Evolutionary conservation across 345 rosid genomes (phyloP).

Genomic region (Dovyalis caffra): DNA sequence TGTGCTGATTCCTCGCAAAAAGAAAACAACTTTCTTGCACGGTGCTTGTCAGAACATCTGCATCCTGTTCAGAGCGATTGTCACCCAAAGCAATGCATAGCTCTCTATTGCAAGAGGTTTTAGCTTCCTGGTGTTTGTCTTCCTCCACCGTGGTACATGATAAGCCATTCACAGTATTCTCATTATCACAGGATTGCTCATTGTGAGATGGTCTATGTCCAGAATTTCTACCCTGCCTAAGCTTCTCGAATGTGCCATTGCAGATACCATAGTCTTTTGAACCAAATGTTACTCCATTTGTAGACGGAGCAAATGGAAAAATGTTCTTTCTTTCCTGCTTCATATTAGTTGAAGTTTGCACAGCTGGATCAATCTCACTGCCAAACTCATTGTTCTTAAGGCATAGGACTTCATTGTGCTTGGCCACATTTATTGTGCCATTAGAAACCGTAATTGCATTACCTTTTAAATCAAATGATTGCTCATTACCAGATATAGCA

Average conservation of each 20-base stretch:
- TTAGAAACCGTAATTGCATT: slow-evolving; percentile 21
- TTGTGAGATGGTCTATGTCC: slow-evolving; percentile 13
- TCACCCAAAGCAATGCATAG: slow-evolving; percentile 11
- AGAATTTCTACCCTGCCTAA: slow-evolving; percentile 21
- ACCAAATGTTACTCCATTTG: slow-evolving; percentile 16
- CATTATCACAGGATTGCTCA: slow-evolving; percentile 14
- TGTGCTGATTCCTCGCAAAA: slow-evolving; percentile 9
- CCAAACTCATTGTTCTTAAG: slow-evolving; percentile 15
- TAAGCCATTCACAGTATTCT: slow-evolving; percentile 16
- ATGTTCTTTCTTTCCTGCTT: slow-evolving; percentile 16
- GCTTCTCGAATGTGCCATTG: slow-evolving; percentile 16
- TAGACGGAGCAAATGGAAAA: slow-evolving; percentile 9
- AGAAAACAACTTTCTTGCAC: slow-evolving; percentile 18
- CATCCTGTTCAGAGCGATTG: slow-evolving; percentile 14
- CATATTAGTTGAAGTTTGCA: neutral
- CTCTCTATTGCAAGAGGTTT: slow-evolving; percentile 14
- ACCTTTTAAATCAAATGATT: slow-evolving; percentile 17
- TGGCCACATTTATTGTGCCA: slow-evolving; percentile 10
- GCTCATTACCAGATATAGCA: slow-evolving; percentile 26
- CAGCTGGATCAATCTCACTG: slow-evolving; percentile 1
- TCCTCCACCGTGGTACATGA: neutral
- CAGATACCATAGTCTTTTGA: slow-evolving; percentile 2
- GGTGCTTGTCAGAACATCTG: slow-evolving; percentile 16
- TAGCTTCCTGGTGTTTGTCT: slow-evolving; percentile 11
- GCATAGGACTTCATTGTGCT: slow-evolving; percentile 6